Conservation (phyloP, 345 rosid genomes). For the Syzygium aromaticum region DNA sequence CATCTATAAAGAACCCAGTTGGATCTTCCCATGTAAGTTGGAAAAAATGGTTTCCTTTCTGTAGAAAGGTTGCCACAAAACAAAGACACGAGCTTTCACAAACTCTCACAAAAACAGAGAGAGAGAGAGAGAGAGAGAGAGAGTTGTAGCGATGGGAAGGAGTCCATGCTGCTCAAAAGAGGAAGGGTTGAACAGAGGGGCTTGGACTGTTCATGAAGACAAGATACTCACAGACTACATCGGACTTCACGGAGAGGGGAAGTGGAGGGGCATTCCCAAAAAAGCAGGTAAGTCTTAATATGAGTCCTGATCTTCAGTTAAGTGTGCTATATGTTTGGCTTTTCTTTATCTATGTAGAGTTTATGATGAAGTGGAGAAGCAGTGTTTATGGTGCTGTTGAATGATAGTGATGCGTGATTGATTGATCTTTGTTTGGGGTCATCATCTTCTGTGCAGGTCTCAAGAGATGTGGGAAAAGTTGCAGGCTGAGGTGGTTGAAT, state of each 20-base stretch:
- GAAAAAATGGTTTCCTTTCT: not conserved
- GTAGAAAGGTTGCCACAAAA: not conserved
- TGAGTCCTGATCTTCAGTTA: not conserved
- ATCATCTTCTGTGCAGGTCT: constrained; percentile 6
- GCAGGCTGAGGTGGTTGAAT: constrained; percentile 27
- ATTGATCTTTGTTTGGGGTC: not conserved
- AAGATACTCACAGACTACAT: constrained; percentile 15
- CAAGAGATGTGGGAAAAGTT: constrained; percentile 28
- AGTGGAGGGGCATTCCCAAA: constrained; percentile 23
- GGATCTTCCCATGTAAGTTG: not conserved
- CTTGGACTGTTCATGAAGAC: constrained; percentile 27
- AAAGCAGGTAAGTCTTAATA: constrained; percentile 5
- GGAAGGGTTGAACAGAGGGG: constrained; percentile 17
- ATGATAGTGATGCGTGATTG: no score
- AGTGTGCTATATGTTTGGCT: not conserved
- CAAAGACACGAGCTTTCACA: not conserved
- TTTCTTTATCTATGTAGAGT: not conserved
- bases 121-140: not conserved
- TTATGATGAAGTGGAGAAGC: not conserved
- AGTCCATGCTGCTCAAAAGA: constrained; percentile 14
- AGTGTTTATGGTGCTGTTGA: not conserved
- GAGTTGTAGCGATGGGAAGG: constrained; percentile 9
- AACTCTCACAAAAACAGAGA: not conserved
- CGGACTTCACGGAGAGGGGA: constrained; percentile 24
- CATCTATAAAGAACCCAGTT: not conserved